Evolutionary conservation across 1,284 basidiomycete genomes (phyloP).

Genomic region (Microbotryum lychnidis-dioicae): DNA sequence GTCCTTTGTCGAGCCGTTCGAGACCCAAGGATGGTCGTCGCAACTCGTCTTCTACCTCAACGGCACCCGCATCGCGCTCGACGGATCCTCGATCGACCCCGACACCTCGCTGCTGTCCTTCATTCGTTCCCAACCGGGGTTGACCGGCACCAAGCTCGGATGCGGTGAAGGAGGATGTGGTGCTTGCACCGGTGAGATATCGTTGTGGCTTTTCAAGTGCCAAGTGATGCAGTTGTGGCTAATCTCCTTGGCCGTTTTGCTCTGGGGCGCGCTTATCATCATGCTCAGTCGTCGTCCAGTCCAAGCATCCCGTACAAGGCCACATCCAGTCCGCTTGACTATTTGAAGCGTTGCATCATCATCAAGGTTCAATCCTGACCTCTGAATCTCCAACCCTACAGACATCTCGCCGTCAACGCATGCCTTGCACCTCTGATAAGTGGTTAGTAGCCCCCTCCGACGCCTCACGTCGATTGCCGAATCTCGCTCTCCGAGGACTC

Average conservation of each 20-base stretch:
- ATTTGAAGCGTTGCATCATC: too few species aligned
- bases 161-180: conserved; percentile 42
- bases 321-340: neutral
- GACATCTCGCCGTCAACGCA: conserved; percentile 40
- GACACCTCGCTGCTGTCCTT: conserved; percentile 40
- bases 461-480: neutral
- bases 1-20: neutral
- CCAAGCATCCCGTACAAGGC: conserved; percentile 8
- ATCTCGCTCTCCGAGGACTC: conserved; percentile 16
- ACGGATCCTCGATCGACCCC: conserved; percentile 29
- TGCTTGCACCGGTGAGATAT: conserved; percentile 39
- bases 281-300: conserved; percentile 22
- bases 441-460: neutral
- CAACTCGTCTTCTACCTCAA: conserved; percentile 32
- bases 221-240: neutral
- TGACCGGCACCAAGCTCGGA: conserved; percentile 41
- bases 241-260: neutral
- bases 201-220: neutral
- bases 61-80: conserved; percentile 30
- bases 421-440: conserved; percentile 40
- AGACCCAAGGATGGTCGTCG: conserved; percentile 11
- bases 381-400: conserved; percentile 5
- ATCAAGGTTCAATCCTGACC: neutral
- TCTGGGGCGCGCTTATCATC: conserved; percentile 1
- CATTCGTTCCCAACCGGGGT: conserved; percentile 36